phyloP scores from a whole-genome alignment of 768 basidiomycete species.

The Rubroboletus pulcherrimus region DNA sequence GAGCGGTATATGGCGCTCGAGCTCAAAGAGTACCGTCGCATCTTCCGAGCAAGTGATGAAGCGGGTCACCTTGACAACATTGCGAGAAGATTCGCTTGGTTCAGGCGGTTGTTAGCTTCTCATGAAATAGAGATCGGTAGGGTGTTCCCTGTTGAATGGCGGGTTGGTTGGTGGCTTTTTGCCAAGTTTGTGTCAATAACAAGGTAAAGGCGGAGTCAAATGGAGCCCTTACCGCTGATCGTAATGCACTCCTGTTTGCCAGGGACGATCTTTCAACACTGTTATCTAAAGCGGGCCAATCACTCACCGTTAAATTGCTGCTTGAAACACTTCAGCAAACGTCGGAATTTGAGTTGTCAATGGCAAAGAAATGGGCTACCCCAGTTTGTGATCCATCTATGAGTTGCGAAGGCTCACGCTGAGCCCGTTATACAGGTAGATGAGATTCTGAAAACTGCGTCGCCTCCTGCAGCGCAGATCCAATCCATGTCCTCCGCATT shows the following conservation, averaged over 20 bases:
- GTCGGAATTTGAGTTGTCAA: constrained; percentile 80
- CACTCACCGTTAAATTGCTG: constrained; percentile 70
- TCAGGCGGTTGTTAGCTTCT: constrained; percentile 74
- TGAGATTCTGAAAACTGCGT: constrained; percentile 57
- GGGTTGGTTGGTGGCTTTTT: constrained; percentile 74
- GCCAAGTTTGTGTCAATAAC: constrained; percentile 91
- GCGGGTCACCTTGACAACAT: constrained; percentile 96
- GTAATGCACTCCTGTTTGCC: neutral
- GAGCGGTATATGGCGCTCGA: constrained; percentile 88
- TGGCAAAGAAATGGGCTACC: constrained; percentile 79
- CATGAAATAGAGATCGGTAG: constrained; percentile 86
- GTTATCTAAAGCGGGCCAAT: constrained; percentile 71
- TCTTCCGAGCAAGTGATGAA: constrained; percentile 91
- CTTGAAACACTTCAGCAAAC: constrained; percentile 86
- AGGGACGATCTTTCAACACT: constrained; percentile 84
- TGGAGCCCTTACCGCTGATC: neutral
- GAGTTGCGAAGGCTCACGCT: neutral
- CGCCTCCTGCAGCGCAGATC: constrained; percentile 46
- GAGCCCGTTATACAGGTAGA: constrained; percentile 43
- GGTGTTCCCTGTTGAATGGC: constrained; percentile 86
- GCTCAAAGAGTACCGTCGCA: constrained; percentile 92
- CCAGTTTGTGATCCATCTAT: constrained; percentile 45
- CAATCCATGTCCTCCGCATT: constrained; percentile 85
- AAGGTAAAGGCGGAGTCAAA: constrained; percentile 42
- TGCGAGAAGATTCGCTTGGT: constrained; percentile 92